These are phyloP conservation scores for Aspergillus quadrilineatus DNA, from an alignment of 2,329 filamentous ascomycete genomes.

Conservation along the genomic window DNA sequence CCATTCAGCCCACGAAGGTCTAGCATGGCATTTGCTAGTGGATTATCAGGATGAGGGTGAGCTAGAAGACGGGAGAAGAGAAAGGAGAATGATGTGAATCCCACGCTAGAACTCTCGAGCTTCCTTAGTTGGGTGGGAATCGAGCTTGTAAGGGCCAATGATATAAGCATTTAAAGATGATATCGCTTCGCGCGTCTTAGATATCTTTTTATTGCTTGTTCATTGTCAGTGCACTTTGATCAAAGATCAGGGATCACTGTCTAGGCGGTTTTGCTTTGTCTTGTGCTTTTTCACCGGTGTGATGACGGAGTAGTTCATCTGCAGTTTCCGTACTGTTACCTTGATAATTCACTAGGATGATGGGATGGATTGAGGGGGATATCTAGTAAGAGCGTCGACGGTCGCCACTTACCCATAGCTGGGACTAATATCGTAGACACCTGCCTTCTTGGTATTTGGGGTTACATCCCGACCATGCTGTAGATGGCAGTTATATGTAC, in stretches of 20 bases:
- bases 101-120: neutral
- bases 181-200: conserved; percentile 7
- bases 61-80: neutral
- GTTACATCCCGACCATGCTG: neutral
- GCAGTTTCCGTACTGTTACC: too few relatives aligned
- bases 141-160: neutral
- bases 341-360: too few relatives aligned
- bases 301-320: too few relatives aligned
- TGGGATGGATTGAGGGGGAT: too few relatives aligned
- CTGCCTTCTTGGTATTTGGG: neutral
- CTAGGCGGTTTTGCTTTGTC: neutral
- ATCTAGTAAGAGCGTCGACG: neutral
- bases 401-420: neutral
- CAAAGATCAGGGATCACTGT: neutral
- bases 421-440: neutral
- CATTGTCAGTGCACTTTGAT: neutral
- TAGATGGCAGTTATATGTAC: neutral
- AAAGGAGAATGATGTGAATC: neutral
- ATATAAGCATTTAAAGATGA: neutral
- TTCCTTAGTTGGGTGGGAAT: neutral
- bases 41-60: neutral
- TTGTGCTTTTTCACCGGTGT: too few relatives aligned
- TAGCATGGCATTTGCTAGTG: neutral
- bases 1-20: neutral
- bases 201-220: neutral